Percentiles rank a stretch among this genome's conserved stretches.
Conservation (phyloP, 768 basidiomycete species). For the Pleurotus cornucopiae region DNA sequence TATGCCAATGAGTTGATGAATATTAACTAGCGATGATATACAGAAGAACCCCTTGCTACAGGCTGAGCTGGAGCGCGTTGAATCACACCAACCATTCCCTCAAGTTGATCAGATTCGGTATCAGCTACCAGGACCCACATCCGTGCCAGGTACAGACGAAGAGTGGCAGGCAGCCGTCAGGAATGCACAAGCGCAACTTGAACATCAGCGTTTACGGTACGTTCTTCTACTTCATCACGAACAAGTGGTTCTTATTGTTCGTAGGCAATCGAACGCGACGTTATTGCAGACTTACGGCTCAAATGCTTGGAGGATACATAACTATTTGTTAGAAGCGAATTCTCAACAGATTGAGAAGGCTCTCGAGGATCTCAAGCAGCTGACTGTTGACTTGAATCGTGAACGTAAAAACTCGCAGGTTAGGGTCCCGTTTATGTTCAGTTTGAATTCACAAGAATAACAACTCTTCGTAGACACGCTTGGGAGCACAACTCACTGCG, state of each 20-base stretch:
- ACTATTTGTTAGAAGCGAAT: conserved; percentile 79
- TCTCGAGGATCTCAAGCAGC: conserved; percentile 73
- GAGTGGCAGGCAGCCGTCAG: conserved; percentile 73
- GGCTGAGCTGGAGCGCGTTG: conserved; percentile 74
- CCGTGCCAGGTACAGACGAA: conserved; percentile 60
- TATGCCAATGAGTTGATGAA: conserved; percentile 2
- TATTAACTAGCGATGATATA: conserved; percentile 4
- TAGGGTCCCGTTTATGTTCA: conserved; percentile 12
- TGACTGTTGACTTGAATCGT: conserved; percentile 83
- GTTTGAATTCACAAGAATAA: conserved; percentile 3
- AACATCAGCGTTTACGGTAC: conserved; percentile 80
- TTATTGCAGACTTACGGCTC: conserved; percentile 82
- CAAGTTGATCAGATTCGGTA: conserved; percentile 71
- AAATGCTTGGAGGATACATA: conserved; percentile 91
- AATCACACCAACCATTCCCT: conserved; percentile 58
- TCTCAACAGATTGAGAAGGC: conserved; percentile 67
- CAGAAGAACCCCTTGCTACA: conserved; percentile 69
- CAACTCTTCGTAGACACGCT: conserved; percentile 48
- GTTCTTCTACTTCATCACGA: conserved; percentile 16
- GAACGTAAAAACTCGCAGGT: conserved; percentile 86
- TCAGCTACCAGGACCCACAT: conserved; percentile 64
- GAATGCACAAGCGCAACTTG: conserved; percentile 79
- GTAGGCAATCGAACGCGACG: conserved; percentile 77
- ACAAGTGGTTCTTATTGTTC: conserved; percentile 7
- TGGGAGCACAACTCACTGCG: conserved; percentile 74